Evolutionary conservation across 208 protist genomes (phyloP).

Genomic region (Leptomonas pyrrhocoris): DNA sequence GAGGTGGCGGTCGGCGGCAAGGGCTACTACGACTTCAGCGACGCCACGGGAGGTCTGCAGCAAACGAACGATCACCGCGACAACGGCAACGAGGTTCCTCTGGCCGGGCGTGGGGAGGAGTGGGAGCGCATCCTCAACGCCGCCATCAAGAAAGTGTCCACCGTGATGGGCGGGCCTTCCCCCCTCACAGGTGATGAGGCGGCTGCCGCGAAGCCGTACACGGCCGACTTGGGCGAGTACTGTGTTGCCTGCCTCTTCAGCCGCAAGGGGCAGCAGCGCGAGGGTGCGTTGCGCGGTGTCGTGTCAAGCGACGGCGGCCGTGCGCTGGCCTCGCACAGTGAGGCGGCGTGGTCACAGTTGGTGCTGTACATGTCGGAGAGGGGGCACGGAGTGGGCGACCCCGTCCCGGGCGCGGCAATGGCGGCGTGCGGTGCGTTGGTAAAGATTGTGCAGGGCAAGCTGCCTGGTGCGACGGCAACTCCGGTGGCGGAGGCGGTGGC

Average conservation of each 20-base stretch:
- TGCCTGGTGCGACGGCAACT: slow-evolving; percentile 32
- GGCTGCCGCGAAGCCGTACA: slow-evolving; percentile 44
- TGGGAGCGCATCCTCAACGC: slow-evolving; percentile 81
- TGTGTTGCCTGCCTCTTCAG: slow-evolving; percentile 75
- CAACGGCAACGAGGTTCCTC: slow-evolving; percentile 30
- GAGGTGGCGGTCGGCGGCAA: slow-evolving; percentile 65
- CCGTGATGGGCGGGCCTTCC: slow-evolving; percentile 37
- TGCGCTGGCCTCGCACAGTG: slow-evolving; percentile 50
- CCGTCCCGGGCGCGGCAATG: slow-evolving; percentile 67
- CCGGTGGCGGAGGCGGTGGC: slow-evolving; percentile 29
- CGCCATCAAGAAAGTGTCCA: slow-evolving; percentile 45
- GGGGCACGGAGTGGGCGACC: slow-evolving; percentile 71
- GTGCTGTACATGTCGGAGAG: slow-evolving; percentile 70
- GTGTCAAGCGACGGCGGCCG: slow-evolving; percentile 50
- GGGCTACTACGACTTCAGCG: slow-evolving; percentile 67
- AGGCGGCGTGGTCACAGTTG: slow-evolving; percentile 35
- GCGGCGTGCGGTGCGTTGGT: slow-evolving; percentile 68
- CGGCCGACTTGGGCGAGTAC: slow-evolving; percentile 73
- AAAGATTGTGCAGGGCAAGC: slow-evolving; percentile 50
- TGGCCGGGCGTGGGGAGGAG: slow-evolving; percentile 42
- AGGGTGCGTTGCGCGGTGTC: slow-evolving; percentile 74
- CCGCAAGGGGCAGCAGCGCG: slow-evolving; percentile 65
- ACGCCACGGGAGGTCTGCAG: slow-evolving; percentile 24
- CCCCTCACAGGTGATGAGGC: slow-evolving; percentile 47
- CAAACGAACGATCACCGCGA: slow-evolving; percentile 1